Evolutionary conservation across 371 early-diverging fungal species (phyloP).

Genomic region (Paraphysoderma sedebokerense): DNA sequence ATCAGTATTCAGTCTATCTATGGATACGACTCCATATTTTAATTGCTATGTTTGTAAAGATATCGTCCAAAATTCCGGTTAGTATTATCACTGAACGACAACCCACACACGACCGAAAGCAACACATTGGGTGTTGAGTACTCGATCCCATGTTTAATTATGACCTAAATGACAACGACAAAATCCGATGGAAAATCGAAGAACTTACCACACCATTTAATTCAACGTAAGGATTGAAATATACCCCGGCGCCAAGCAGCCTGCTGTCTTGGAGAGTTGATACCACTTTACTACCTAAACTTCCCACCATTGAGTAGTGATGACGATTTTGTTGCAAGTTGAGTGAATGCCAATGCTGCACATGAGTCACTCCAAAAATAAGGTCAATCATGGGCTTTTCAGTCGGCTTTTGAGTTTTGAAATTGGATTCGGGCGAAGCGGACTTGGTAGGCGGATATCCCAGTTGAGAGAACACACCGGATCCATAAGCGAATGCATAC

Average conservation of each 20-base stretch:
- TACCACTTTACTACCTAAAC: slow-evolving; percentile 50
- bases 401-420: too few species aligned
- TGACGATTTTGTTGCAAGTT: slow-evolving; percentile 74
- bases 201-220: slow-evolving; percentile 57
- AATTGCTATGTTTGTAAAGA: slow-evolving; percentile 24
- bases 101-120: too few species aligned
- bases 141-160: too few species aligned
- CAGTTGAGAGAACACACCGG: slow-evolving; percentile 76
- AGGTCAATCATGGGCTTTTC: slow-evolving; percentile 73
- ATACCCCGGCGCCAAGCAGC: slow-evolving; percentile 69
- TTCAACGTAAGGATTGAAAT: slow-evolving; percentile 85
- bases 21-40: slow-evolving; percentile 92
- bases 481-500: slow-evolving; percentile 89
- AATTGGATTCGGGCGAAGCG: too few species aligned
- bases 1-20: slow-evolving; percentile 67
- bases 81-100: not conserved
- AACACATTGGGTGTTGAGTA: too few species aligned
- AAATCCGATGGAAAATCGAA: not conserved
- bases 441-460: slow-evolving; percentile 38
- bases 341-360: slow-evolving; percentile 89
- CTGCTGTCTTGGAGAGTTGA: slow-evolving; percentile 51
- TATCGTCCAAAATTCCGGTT: not conserved
- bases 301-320: slow-evolving; percentile 69
- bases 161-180: too few species aligned
- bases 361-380: slow-evolving; percentile 89